A percentile compares a stretch with the other conserved stretches of the same genome.
These are phyloP conservation scores for Conringia planisiliqua DNA, from an alignment of 345 rosid genomes.

Conservation along the genomic window DNA sequence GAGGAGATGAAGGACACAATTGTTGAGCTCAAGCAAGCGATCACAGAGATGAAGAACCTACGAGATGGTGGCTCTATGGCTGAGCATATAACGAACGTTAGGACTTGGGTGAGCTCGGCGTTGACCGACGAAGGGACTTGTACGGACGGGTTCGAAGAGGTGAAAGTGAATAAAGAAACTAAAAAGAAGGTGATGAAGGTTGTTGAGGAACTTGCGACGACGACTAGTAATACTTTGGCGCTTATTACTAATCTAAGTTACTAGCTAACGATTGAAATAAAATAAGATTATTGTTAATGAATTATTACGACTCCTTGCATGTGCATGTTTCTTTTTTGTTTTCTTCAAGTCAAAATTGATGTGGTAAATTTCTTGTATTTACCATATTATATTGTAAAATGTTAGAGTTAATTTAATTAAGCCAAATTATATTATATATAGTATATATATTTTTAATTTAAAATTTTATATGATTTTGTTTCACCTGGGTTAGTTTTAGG, in stretches of 20 bases:
- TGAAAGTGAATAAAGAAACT: slow-evolving; percentile 37
- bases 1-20: slow-evolving; percentile 44
- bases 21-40: slow-evolving; percentile 51
- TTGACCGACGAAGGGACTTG: slow-evolving; percentile 67
- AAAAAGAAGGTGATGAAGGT: slow-evolving; percentile 43
- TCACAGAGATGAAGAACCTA: slow-evolving; percentile 35
- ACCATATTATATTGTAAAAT: not conserved
- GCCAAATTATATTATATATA: not conserved
- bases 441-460: too few species aligned
- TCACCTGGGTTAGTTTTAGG: too few species aligned
- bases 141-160: slow-evolving; percentile 57
- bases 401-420: not conserved
- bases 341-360: slow-evolving; percentile 1
- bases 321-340: slow-evolving; percentile 8
- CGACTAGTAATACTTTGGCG: slow-evolving; percentile 70
- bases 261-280: not conserved
- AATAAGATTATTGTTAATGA: not conserved
- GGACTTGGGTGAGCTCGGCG: slow-evolving; percentile 69
- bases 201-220: slow-evolving; percentile 35
- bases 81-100: slow-evolving; percentile 40
- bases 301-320: slow-evolving; percentile 2
- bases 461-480: too few species aligned
- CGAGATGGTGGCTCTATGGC: slow-evolving; percentile 10
- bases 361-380: not conserved
- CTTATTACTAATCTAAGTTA: slow-evolving; percentile 43